Percentiles rank a stretch among this genome's conserved stretches.
phyloP scores from a whole-genome alignment of 2,329 filamentous ascomycete genomes.

The Xylariales sp. region DNA sequence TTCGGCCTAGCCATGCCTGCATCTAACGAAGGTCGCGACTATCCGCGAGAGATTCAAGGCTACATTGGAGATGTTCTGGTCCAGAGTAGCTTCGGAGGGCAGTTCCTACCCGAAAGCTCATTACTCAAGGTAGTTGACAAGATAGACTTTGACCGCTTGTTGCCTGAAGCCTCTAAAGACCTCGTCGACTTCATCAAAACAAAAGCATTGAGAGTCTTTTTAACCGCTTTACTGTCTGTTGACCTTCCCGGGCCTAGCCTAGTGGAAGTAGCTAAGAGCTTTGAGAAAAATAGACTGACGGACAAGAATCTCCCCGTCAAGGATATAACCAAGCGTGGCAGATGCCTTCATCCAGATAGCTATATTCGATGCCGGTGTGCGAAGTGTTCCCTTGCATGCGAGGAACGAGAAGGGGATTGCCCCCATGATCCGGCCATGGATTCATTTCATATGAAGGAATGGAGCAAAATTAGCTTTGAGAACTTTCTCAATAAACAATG shows the following conservation, averaged over 20 bases:
- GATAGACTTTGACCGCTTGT: slow-evolving; percentile 16
- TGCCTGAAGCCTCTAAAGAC: slow-evolving; percentile 15
- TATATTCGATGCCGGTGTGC: neutral
- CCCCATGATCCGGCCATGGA: slow-evolving; percentile 9
- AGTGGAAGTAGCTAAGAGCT: slow-evolving; percentile 11
- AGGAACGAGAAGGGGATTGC: neutral
- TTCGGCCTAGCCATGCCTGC: neutral
- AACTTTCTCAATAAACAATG: slow-evolving; percentile 18
- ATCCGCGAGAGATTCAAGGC: neutral
- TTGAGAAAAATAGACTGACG: slow-evolving; percentile 6
- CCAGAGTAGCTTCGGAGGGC: neutral
- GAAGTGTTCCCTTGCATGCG: neutral
- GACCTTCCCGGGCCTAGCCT: neutral
- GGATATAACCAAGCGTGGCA: slow-evolving; percentile 10
- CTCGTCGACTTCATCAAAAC: slow-evolving; percentile 8
- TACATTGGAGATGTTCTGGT: neutral
- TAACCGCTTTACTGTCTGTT: slow-evolving; percentile 1
- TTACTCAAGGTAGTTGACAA: neutral
- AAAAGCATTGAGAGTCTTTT: slow-evolving; percentile 14
- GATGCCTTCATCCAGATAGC: slow-evolving; percentile 9
- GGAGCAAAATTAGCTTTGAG: slow-evolving; percentile 1
- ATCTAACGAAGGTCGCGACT: neutral
- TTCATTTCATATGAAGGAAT: slow-evolving; percentile 21
- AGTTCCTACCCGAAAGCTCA: slow-evolving; percentile 18
- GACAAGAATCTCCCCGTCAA: slow-evolving; percentile 20